phyloP scores from a whole-genome alignment of 352 stramenopile species.

The Phytopythium kandeliae region DNA sequence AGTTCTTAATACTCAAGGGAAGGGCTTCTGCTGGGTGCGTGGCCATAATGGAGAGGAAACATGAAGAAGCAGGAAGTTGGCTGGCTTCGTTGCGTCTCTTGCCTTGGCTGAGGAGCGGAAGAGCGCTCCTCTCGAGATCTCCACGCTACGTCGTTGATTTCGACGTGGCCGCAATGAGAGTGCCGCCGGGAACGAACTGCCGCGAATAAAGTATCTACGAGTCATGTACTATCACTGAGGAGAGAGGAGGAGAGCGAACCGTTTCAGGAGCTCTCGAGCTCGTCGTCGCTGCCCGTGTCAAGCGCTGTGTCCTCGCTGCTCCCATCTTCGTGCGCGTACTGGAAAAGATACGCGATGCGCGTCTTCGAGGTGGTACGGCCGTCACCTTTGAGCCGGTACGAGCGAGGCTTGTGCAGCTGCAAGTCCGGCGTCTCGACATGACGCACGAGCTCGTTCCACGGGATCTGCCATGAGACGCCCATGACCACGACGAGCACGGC shows the following conservation, averaged over 20 bases:
- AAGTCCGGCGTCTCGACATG: neutral
- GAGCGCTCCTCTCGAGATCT: neutral
- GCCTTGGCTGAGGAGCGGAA: neutral
- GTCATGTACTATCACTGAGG: neutral
- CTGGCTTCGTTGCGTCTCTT: neutral
- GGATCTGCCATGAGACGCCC: conserved; percentile 34
- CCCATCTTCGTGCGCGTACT: conserved; percentile 2
- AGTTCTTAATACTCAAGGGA: neutral
- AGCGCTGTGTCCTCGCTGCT: conserved; percentile 7
- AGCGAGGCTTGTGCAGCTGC: conserved; percentile 6
- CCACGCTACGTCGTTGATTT: neutral
- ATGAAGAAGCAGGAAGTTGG: neutral
- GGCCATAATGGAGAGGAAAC: neutral
- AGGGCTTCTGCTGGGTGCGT: neutral
- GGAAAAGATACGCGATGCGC: neutral
- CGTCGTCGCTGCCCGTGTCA: conserved; percentile 7
- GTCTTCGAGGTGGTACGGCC: conserved; percentile 1
- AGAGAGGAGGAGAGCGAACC: neutral
- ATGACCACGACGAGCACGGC: conserved; percentile 31
- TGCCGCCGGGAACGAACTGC: neutral
- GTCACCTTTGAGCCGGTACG: too few species aligned
- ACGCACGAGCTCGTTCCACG: conserved; percentile 30
- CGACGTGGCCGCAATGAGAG: too few species aligned
- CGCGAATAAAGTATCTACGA: conserved; percentile 1
- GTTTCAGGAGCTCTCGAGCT: neutral